phyloP scores from a whole-genome alignment of 768 basidiomycete genomes.

The Tulasnella sp. region DNA sequence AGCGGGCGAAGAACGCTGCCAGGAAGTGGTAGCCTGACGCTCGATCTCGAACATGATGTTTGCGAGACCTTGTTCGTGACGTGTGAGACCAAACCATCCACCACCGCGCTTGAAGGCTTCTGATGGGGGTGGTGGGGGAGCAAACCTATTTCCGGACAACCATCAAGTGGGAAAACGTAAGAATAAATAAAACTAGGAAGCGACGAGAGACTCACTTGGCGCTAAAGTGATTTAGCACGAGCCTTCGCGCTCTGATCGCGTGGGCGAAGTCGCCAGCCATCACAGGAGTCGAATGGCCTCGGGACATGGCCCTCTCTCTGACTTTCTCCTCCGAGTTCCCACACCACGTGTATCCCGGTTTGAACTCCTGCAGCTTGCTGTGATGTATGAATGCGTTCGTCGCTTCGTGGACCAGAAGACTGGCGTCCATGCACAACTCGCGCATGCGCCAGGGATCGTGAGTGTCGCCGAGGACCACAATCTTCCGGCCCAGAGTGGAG shows the following conservation, averaged over 20 bases:
- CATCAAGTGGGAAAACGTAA: not conserved
- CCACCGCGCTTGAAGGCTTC: not conserved
- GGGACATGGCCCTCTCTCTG: conserved; percentile 46
- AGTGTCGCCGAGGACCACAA: conserved; percentile 74
- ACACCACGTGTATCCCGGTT: conserved; percentile 11
- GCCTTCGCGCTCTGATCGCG: conserved; percentile 42
- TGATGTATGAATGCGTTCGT: conserved; percentile 63
- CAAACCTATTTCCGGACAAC: not conserved
- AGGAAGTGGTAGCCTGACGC: conserved; percentile 13
- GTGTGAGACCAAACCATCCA: not conserved
- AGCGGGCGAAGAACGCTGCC: not conserved
- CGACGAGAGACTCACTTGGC: conserved; percentile 38
- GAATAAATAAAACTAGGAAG: too few species aligned
- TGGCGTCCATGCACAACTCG: conserved; percentile 54
- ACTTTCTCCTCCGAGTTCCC: conserved; percentile 35
- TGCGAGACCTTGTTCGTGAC: not conserved
- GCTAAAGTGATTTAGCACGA: conserved; percentile 74
- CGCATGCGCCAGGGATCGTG: conserved; percentile 47
- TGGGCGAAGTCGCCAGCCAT: conserved; percentile 73
- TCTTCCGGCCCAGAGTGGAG: conserved; percentile 44
- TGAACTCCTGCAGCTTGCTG: conserved; percentile 34
- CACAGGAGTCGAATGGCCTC: conserved; percentile 68
- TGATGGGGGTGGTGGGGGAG: not conserved
- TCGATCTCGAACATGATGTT: conserved; percentile 13
- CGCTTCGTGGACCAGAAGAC: conserved; percentile 77